Evolutionary conservation across 2,329 filamentous ascomycete genomes (phyloP).

Genomic region (Pochonia chlamydosporia): DNA sequence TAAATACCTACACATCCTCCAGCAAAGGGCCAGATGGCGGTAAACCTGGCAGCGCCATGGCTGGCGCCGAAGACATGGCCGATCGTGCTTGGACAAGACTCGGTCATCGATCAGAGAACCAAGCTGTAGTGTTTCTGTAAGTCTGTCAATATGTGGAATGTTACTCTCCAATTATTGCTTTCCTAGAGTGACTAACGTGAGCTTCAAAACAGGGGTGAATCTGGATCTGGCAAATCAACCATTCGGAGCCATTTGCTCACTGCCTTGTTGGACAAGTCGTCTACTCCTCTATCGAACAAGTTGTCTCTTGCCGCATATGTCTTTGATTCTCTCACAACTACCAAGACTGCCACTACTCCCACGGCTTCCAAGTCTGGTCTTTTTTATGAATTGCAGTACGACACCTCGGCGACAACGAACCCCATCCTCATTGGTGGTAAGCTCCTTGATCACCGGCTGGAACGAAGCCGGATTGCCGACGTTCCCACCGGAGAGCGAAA

Average conservation of each 20-base stretch:
- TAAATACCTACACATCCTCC: constrained; percentile 93
- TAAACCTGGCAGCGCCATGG: constrained; percentile 87
- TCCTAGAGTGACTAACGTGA: constrained; percentile 4
- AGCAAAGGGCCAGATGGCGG: constrained; percentile 83
- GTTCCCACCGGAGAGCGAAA: constrained; percentile 95
- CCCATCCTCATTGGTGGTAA: constrained; percentile 92
- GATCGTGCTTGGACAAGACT: constrained; percentile 79
- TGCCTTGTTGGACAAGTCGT: constrained; percentile 80
- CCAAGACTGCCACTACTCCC: constrained; percentile 91
- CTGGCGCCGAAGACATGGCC: constrained; percentile 87
- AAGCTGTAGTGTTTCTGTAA: constrained; percentile 88
- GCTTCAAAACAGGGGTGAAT: constrained; percentile 72
- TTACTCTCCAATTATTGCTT: not conserved
- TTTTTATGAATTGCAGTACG: constrained; percentile 95
- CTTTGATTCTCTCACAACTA: constrained; percentile 94
- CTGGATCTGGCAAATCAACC: constrained; percentile 92
- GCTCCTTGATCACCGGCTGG: constrained; percentile 85
- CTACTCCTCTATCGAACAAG: constrained; percentile 88
- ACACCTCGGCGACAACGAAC: constrained; percentile 76
- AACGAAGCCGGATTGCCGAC: constrained; percentile 83
- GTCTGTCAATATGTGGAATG: constrained; percentile 28
- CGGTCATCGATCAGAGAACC: constrained; percentile 85
- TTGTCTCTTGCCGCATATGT: constrained; percentile 90
- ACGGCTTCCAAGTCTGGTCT: constrained; percentile 94
- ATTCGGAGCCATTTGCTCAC: constrained; percentile 84